phyloP scores from a whole-genome alignment of 208 protist genomes.

The Naegleria fowleri region DNA sequence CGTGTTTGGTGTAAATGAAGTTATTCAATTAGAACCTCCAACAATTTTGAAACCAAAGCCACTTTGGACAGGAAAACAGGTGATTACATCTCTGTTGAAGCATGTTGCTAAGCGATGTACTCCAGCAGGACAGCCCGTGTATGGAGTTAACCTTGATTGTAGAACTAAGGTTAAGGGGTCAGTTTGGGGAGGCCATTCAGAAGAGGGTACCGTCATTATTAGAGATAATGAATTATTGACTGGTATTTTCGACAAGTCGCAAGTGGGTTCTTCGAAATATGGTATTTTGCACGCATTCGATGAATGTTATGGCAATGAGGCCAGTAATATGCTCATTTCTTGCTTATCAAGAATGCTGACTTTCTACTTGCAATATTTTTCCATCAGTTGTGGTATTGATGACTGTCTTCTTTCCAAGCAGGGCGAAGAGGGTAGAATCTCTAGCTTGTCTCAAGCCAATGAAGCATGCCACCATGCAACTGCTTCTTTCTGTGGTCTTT shows the following conservation, averaged over 20 bases:
- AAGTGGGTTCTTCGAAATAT: conserved; percentile 57
- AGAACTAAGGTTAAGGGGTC: conserved; percentile 68
- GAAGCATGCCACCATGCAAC: conserved; percentile 44
- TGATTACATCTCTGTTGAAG: conserved; percentile 76
- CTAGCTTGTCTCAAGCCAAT: conserved; percentile 65
- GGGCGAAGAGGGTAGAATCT: conserved; percentile 43
- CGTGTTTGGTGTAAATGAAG: conserved; percentile 52
- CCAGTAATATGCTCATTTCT: conserved; percentile 85
- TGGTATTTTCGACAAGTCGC: conserved; percentile 96
- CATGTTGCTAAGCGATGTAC: conserved; percentile 57
- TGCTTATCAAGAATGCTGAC: conserved; percentile 89
- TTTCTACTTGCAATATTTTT: conserved; percentile 82
- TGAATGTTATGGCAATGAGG: conserved; percentile 92
- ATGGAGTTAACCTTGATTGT: conserved; percentile 70
- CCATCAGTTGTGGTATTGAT: conserved; percentile 96
- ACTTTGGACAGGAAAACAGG: conserved; percentile 96
- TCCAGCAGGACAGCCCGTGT: conserved; percentile 11
- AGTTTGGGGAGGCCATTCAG: conserved; percentile 42
- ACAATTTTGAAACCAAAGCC: conserved; percentile 84
- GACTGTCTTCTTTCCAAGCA: conserved; percentile 87
- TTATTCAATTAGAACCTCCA: conserved; percentile 69
- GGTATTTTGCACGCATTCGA: conserved; percentile 86
- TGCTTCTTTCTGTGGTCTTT: neutral
- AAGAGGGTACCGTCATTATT: conserved; percentile 71
- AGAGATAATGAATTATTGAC: conserved; percentile 85